Conservation (phyloP, 2,329 filamentous ascomycete genomes). For the Hypoxylon sp. region DNA sequence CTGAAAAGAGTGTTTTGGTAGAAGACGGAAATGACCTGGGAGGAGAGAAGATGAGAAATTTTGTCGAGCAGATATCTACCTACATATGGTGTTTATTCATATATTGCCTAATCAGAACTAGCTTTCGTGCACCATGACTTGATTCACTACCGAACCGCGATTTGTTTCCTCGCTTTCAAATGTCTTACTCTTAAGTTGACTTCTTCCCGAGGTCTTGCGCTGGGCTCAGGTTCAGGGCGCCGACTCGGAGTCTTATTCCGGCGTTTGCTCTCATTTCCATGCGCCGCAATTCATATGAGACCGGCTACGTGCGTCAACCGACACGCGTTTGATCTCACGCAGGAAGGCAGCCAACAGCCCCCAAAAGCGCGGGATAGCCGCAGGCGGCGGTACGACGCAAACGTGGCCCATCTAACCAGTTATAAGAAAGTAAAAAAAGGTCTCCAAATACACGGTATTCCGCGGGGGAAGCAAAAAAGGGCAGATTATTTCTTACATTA, state of each 20-base stretch:
- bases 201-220: neutral
- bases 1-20: neutral
- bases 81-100: neutral
- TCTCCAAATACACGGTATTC: slow-evolving; percentile 15
- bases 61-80: neutral
- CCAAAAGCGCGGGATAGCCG: slow-evolving; percentile 10
- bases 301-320: slow-evolving; percentile 17
- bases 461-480: slow-evolving; percentile 23
- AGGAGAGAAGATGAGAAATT: neutral
- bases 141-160: neutral
- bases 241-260: neutral
- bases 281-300: neutral
- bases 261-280: slow-evolving; percentile 13
- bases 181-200: neutral
- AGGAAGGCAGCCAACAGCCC: slow-evolving; percentile 11
- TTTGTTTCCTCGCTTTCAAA: neutral
- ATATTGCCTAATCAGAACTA: slow-evolving; percentile 1
- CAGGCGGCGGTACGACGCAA: slow-evolving; percentile 15
- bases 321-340: slow-evolving; percentile 1
- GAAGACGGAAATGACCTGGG: neutral
- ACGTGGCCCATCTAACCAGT: slow-evolving; percentile 22
- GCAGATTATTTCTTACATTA: slow-evolving; percentile 6
- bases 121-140: neutral
- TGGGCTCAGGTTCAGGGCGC: neutral
- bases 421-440: slow-evolving; percentile 9